Evolutionary conservation across 1,284 basidiomycete genomes (phyloP).

Genomic region (Butyriboletus appendiculatus): DNA sequence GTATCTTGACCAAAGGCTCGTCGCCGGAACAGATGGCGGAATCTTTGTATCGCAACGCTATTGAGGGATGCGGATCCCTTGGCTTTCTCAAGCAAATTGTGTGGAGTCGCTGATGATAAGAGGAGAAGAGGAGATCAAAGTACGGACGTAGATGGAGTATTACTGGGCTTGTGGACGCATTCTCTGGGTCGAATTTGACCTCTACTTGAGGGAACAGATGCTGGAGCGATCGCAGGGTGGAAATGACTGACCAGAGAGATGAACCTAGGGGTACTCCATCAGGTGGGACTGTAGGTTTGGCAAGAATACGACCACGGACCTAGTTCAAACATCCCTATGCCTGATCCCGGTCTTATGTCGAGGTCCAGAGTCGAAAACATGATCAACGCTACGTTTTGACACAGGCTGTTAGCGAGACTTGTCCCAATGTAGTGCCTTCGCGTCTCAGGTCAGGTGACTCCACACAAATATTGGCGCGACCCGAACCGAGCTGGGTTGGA

Average conservation of each 20-base stretch:
- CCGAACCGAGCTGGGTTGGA: too few relatives aligned
- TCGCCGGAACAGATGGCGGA: constrained; percentile 57
- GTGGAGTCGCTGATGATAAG: constrained; percentile 71
- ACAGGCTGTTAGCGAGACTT: constrained; percentile 3
- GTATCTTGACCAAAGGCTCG: constrained; percentile 62
- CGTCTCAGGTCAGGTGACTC: constrained; percentile 9
- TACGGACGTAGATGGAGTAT: constrained; percentile 78
- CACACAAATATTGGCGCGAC: too few relatives aligned
- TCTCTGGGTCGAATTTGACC: constrained; percentile 79
- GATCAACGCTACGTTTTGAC: constrained; percentile 1
- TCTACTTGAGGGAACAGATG: constrained; percentile 80
- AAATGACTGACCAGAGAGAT: constrained; percentile 80
- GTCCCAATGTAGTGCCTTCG: constrained; percentile 13
- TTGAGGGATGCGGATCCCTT: constrained; percentile 60
- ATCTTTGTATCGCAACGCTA: constrained; percentile 72
- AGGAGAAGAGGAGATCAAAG: constrained; percentile 79
- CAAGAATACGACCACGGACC: constrained; percentile 43
- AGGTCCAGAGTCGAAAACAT: constrained; percentile 73
- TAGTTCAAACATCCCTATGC: constrained; percentile 77
- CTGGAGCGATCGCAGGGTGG: constrained; percentile 61
- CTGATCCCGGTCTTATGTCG: constrained; percentile 76
- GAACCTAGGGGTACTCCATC: constrained; percentile 50
- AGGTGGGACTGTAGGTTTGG: not conserved
- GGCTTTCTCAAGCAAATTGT: constrained; percentile 72
- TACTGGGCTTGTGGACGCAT: constrained; percentile 70